Conservation (phyloP, 345 rosid species). For the Acer negundo region DNA sequence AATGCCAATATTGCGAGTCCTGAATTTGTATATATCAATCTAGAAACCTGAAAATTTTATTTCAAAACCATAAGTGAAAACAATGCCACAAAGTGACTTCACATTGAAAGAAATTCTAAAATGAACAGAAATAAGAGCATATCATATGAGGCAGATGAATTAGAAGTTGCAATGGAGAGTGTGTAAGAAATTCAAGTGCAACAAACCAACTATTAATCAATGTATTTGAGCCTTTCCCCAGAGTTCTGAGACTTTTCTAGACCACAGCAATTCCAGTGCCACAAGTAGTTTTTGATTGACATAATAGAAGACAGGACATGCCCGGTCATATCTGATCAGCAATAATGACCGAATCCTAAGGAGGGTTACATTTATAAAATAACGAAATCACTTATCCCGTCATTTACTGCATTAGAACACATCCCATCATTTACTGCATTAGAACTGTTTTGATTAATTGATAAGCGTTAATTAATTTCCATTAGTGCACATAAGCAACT, state of each 20-base stretch:
- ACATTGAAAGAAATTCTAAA: not conserved
- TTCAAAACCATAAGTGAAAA: slow-evolving; percentile 2
- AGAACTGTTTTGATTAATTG: too few relatives aligned
- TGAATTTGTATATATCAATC: slow-evolving; percentile 77
- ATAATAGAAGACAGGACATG: not conserved
- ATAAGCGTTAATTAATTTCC: too few relatives aligned
- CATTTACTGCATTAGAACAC: too few relatives aligned
- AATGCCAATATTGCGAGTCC: slow-evolving; percentile 78
- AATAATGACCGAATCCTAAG: not conserved
- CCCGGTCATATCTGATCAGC: not conserved
- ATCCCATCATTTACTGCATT: too few relatives aligned
- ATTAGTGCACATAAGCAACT: too few relatives aligned
- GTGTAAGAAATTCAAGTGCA: not conserved
- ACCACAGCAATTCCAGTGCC: not conserved
- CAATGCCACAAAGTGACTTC: not conserved
- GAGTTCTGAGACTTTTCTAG: not conserved
- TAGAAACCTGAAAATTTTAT: slow-evolving; percentile 54
- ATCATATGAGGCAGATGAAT: not conserved
- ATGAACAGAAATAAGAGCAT: not conserved
- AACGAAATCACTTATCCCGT: too few relatives aligned
- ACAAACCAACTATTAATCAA: not conserved
- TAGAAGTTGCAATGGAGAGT: not conserved
- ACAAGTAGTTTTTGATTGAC: not conserved
- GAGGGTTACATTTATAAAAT: too few relatives aligned
- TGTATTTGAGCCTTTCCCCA: not conserved